Base-by-base conservation (phyloP, 345 rosid species). In the Viola odorata region DNA sequence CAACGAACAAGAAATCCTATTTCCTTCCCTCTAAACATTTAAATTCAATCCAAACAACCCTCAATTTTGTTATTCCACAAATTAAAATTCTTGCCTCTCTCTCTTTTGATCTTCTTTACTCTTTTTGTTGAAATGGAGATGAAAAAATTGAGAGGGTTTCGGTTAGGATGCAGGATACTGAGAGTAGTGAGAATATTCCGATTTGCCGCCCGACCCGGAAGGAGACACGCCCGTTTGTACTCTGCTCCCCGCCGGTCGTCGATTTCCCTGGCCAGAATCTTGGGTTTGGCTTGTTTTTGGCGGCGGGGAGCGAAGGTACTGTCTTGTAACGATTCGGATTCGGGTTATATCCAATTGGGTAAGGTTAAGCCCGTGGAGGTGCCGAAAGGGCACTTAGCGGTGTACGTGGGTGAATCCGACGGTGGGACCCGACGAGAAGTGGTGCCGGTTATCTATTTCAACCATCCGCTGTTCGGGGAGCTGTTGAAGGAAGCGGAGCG, bases 401-500 rank as follows among this genome's bases (percentile, higher is more conserved):
- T 92, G 7, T 86, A 87, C 77, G 84, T 89, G 7, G 95, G 85
- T n/a, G 82, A 78, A 58, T 65, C 86, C 0, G 83, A 61, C 3
- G 77, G 64, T 7, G 82, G 78, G 42, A 70, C 77, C 53, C 60
- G 75, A 65, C 79, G 89, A 5, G 82, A 79, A 8, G 58, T 80
- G 55, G 86, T 92, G 68, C 96, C 98, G 12, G 88, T 87, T 50
- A 77, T 89, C 3, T 87, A 85, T 65, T 81, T 92, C 66, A 89
- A 89, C 61, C 96, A 92, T 60, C 98, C 96, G 7, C 67, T 87
- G 67, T 89, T 92, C 52, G 86, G 84, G 48, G 89, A 85, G 50
- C 76, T 87, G 68, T 64, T 92, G 76, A 80, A 75, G 72, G 84
- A 85, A 72, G 65, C 91, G 55, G 96, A 89, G 83, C 80, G 73